Conservation (phyloP, 1,284 basidiomycete species). For the Naganishia liquefaciens region DNA sequence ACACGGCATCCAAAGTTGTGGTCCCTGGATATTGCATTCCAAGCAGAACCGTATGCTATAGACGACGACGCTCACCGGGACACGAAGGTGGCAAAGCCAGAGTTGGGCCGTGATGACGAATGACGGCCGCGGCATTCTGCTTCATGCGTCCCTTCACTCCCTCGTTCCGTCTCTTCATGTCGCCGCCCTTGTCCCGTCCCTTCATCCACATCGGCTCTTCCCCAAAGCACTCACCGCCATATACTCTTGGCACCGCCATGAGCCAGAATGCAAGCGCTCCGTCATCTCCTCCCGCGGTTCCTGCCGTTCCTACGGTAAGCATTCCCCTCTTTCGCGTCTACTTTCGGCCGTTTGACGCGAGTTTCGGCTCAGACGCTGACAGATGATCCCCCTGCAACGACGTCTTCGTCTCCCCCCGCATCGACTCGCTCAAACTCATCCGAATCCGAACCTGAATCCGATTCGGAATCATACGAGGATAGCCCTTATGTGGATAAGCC, state of each 20-base stretch:
- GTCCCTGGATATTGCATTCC: too few relatives aligned
- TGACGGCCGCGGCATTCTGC: not conserved
- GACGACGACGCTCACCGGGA: too few relatives aligned
- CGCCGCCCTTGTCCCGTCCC: not conserved
- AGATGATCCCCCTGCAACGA: not conserved
- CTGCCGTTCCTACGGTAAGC: conserved; percentile 15
- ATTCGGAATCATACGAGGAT: conserved; percentile 6
- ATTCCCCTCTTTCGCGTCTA: not conserved
- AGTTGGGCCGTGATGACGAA: too few relatives aligned
- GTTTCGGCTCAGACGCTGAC: not conserved
- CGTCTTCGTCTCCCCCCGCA: not conserved
- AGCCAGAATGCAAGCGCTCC: conserved; percentile 14
- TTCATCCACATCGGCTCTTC: not conserved
- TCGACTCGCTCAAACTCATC: not conserved
- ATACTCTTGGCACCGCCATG: conserved; percentile 4
- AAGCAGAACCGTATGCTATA: too few relatives aligned
- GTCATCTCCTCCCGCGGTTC: conserved; percentile 9
- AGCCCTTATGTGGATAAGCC: conserved; percentile 17
- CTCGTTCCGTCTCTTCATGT: not conserved
- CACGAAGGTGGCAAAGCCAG: too few relatives aligned
- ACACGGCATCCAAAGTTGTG: too few relatives aligned
- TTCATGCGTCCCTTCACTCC: not conserved
- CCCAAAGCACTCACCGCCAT: not conserved
- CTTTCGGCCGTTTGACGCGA: not conserved
- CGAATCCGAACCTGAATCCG: conserved; percentile 4